A percentile compares a stretch with the other conserved stretches of the same genome.
phyloP scores from a whole-genome alignment of 2,329 filamentous ascomycete genomes.

The Pseudogymnoascus pannorum region DNA sequence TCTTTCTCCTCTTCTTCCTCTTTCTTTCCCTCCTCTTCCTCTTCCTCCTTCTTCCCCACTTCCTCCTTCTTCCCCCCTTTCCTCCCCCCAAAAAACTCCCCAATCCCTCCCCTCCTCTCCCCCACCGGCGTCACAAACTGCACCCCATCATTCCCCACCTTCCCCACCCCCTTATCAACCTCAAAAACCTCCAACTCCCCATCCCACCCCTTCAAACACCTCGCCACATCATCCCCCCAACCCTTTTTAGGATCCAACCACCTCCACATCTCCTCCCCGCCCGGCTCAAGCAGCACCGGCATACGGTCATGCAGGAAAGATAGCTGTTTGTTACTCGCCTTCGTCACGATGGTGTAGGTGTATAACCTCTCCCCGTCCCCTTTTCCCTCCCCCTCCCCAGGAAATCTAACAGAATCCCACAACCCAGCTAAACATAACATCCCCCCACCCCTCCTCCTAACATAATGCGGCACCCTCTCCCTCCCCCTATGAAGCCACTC shows the following conservation, averaged over 20 bases:
- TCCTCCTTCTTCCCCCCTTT: conserved; percentile 10
- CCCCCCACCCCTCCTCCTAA: conserved; percentile 72
- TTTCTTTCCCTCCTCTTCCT: conserved; percentile 12
- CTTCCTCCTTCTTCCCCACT: conserved; percentile 3
- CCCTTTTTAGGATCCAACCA: conserved; percentile 74
- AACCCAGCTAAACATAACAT: conserved; percentile 81
- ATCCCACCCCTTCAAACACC: conserved; percentile 67
- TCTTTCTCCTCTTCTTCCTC: conserved; percentile 15
- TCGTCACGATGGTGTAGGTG: conserved; percentile 93
- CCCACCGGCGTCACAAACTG: conserved; percentile 75
- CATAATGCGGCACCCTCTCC: conserved; percentile 78
- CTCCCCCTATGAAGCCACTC: conserved; percentile 86
- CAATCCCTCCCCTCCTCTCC: conserved; percentile 83
- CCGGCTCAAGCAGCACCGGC: conserved; percentile 83
- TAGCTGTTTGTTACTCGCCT: conserved; percentile 73
- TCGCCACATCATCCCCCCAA: conserved; percentile 75
- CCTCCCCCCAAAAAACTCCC: conserved; percentile 71
- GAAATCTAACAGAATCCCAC: conserved; percentile 83
- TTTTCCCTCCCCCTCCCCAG: conserved; percentile 64
- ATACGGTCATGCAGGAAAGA: conserved; percentile 89
- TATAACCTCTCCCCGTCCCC: conserved; percentile 68
- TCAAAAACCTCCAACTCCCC: conserved; percentile 79
- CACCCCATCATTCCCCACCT: conserved; percentile 85
- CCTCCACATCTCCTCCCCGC: conserved; percentile 57
- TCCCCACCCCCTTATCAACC: conserved; percentile 83